Percentiles rank a stretch among this genome's conserved stretches.
Evolutionary conservation across 306 rosid genomes (phyloP).

Genomic region (Phaseolus lunatus): DNA sequence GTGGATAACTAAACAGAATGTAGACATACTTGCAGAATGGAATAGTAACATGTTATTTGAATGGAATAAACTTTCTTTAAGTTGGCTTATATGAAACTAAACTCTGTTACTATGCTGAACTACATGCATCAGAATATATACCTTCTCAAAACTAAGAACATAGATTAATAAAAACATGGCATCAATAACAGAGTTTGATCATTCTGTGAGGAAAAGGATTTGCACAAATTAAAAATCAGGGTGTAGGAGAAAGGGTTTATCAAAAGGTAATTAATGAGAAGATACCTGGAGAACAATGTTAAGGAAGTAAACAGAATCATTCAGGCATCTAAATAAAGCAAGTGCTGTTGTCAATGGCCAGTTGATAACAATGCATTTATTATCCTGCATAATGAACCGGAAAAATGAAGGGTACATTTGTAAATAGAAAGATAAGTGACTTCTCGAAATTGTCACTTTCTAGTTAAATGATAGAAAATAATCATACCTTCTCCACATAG

Average conservation of each 20-base stretch:
- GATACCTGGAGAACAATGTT: slow-evolving; percentile 86
- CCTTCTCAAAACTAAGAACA: slow-evolving; percentile 15
- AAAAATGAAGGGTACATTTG: slow-evolving; percentile 27
- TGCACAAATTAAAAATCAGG: neutral
- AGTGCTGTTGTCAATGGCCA: slow-evolving; percentile 54
- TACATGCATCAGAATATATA: slow-evolving; percentile 23
- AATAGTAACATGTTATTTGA: neutral
- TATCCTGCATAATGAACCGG: slow-evolving; percentile 49
- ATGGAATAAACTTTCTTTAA: neutral
- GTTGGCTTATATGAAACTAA: slow-evolving; percentile 20
- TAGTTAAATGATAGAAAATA: slow-evolving; percentile 25
- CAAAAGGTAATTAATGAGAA: slow-evolving; percentile 1
- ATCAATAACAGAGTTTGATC: neutral
- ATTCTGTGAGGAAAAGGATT: slow-evolving; percentile 9
- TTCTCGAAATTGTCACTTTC: neutral
- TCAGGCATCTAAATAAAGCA: slow-evolving; percentile 71
- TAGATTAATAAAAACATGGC: neutral
- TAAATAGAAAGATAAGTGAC: slow-evolving; percentile 21
- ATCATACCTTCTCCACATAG: slow-evolving; percentile 56
- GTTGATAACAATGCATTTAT: slow-evolving; percentile 65
- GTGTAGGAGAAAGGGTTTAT: neutral
- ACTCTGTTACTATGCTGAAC: slow-evolving; percentile 14
- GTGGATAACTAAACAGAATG: neutral
- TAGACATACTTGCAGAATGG: slow-evolving; percentile 3
- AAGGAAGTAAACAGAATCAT: slow-evolving; percentile 69